Conservation (phyloP, 257 asterid species). For the Capsicum rhomboideum region DNA sequence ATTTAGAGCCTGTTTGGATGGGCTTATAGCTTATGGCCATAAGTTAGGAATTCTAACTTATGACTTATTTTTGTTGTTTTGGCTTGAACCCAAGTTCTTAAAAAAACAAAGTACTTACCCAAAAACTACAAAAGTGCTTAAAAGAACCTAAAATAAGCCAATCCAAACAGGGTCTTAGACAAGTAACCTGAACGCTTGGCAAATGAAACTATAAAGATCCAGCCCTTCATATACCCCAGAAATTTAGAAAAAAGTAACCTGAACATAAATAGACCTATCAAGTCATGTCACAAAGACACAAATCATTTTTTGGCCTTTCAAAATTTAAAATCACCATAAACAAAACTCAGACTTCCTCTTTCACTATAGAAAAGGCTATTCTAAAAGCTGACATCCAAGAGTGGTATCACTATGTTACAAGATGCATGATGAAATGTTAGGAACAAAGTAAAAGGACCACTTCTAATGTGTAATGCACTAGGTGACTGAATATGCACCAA, state of each 20-base stretch:
- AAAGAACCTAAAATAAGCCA: too few species aligned
- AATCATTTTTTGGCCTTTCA: neutral
- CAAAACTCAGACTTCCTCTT: neutral
- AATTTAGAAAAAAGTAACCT: neutral
- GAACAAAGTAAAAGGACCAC: neutral
- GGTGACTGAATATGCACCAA: neutral
- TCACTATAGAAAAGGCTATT: neutral
- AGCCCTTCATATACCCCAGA: neutral
- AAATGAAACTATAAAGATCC: neutral
- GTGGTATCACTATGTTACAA: neutral
- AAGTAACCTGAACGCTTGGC: neutral
- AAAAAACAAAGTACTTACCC: too few species aligned
- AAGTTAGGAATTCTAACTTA: too few species aligned
- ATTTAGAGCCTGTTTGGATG: neutral
- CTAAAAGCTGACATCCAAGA: neutral
- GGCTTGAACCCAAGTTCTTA: too few species aligned
- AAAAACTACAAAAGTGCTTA: too few species aligned
- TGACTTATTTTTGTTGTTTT: too few species aligned
- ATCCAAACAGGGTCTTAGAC: too few species aligned
- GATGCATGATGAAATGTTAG: neutral
- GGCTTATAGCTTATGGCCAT: too few species aligned
- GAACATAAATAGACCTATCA: neutral
- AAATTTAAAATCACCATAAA: neutral
- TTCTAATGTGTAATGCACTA: neutral
- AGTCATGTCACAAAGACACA: neutral